These are phyloP conservation scores for Beauveria bassiana DNA, from an alignment of 2,329 filamentous ascomycete genomes.

Conservation along the genomic window DNA sequence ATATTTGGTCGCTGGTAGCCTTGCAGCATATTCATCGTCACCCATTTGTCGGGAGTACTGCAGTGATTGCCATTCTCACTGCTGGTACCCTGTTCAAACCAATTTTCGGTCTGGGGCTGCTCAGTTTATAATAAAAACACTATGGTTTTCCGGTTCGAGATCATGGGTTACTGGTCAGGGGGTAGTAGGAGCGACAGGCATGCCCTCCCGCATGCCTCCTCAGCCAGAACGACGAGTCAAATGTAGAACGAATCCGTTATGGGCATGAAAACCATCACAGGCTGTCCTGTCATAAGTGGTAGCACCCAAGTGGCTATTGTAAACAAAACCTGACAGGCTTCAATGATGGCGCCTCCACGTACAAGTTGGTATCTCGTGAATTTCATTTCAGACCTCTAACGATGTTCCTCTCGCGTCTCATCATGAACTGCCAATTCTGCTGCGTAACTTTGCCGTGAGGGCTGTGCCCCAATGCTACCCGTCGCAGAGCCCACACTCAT, in stretches of 20 bases:
- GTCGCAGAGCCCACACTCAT: constrained; percentile 14
- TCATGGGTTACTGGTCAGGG: neutral
- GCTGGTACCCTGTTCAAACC: neutral
- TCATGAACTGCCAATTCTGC: constrained; percentile 39
- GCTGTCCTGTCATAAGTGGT: too few relatives aligned
- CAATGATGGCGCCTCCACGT: neutral
- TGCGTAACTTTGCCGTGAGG: constrained; percentile 32
- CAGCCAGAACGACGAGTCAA: neutral
- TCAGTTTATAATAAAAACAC: neutral
- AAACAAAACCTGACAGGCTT: too few relatives aligned
- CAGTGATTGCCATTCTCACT: neutral
- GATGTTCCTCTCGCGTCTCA: constrained; percentile 40
- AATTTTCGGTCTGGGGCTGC: neutral
- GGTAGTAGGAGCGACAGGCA: neutral
- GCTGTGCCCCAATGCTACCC: constrained; percentile 23
- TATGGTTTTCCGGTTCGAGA: neutral
- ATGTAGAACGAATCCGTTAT: neutral
- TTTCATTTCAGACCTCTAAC: neutral
- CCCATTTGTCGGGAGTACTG: neutral
- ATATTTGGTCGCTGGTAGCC: neutral
- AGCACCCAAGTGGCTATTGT: too few relatives aligned
- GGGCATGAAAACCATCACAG: too few relatives aligned
- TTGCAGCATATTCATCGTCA: neutral
- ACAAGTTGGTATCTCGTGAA: neutral
- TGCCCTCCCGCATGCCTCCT: neutral